Evolutionary conservation across 2,329 filamentous ascomycete genomes (phyloP).

Genomic region (Emergomyces pasteurianus): DNA sequence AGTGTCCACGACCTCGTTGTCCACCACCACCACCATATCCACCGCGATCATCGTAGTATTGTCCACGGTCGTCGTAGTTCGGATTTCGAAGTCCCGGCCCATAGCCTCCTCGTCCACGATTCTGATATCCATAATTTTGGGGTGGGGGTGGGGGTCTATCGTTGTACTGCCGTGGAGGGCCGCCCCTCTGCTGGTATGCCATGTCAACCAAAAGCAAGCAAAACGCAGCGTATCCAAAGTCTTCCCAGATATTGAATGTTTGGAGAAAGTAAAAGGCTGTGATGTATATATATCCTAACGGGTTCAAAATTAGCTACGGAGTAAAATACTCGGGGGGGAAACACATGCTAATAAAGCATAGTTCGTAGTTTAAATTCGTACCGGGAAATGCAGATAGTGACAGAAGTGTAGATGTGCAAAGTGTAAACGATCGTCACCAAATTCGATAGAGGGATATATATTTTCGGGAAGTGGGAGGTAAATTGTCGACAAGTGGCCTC

Average conservation of each 20-base stretch:
- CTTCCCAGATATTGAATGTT: background rate
- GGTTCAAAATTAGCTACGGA: background rate
- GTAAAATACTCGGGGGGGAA: background rate
- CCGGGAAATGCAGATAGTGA: background rate
- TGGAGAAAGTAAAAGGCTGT: background rate
- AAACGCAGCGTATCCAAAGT: background rate
- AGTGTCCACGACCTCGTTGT: slow-evolving; percentile 5
- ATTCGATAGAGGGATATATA: background rate
- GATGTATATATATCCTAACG: background rate
- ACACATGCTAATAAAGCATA: background rate
- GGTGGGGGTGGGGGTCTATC: slow-evolving; percentile 13
- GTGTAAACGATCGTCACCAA: background rate
- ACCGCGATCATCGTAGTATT: slow-evolving; percentile 15
- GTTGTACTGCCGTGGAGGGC: slow-evolving; percentile 23
- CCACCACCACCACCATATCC: slow-evolving; percentile 13
- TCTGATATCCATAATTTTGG: slow-evolving; percentile 14
- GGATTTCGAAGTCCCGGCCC: slow-evolving; percentile 17
- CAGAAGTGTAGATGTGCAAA: background rate
- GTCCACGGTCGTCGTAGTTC: slow-evolving; percentile 18
- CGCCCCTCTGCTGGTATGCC: slow-evolving; percentile 26
- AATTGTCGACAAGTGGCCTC: background rate
- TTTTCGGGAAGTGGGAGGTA: background rate
- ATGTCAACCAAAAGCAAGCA: slow-evolving; percentile 12
- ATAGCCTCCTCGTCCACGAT: slow-evolving; percentile 17
- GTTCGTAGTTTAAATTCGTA: background rate